Evolutionary conservation across 768 basidiomycete species (phyloP).

Genomic region (Collybia nuda): DNA sequence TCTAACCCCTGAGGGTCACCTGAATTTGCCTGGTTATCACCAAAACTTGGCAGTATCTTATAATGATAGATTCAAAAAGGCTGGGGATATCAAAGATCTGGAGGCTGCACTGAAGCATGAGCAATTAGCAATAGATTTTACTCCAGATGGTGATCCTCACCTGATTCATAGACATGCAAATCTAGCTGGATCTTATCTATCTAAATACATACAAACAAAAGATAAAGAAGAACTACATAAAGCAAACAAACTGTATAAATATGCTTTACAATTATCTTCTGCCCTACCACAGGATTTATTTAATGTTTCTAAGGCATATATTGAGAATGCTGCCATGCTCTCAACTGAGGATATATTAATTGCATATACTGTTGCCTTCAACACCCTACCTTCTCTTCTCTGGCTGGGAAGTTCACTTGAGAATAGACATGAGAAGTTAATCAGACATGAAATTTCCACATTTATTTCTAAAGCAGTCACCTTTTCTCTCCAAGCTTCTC

Average conservation of each 20-base stretch:
- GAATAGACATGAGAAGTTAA: neutral
- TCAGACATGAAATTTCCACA: neutral
- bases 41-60: neutral
- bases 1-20: no score
- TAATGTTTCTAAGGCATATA: neutral
- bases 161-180: neutral
- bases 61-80: neutral
- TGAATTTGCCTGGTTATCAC: no score
- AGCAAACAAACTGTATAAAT: neutral
- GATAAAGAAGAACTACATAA: slow-evolving; percentile 3
- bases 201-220: neutral
- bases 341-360: neutral
- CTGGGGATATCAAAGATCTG: neutral
- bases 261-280: slow-evolving; percentile 3
- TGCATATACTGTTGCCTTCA: neutral
- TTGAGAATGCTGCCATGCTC: neutral
- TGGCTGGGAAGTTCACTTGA: neutral
- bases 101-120: slow-evolving; percentile 2
- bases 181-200: neutral
- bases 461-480: slow-evolving; percentile 1
- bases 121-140: neutral
- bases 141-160: slow-evolving; percentile 3
- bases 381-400: no score
- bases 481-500: neutral
- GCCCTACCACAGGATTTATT: slow-evolving; percentile 1